A percentile compares a stretch with the other conserved stretches of the same genome.
Evolutionary conservation across 176 grass and related monocot species (phyloP).

Genomic region (Zea luxurians): DNA sequence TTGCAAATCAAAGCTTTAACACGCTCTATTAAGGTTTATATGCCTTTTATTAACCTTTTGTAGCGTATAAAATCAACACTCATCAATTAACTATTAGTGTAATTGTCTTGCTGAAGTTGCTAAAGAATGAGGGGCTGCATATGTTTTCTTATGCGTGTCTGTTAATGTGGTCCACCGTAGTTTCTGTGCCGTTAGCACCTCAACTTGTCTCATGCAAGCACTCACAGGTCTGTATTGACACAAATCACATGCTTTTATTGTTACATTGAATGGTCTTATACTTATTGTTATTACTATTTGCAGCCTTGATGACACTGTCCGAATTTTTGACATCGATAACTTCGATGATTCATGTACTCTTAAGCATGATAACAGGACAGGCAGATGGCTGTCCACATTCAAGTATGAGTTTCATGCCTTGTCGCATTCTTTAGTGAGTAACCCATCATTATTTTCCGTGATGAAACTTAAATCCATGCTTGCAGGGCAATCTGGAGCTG

Average conservation of each 20-base stretch:
- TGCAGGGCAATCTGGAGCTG: conserved; percentile 77
- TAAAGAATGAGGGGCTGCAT: background rate
- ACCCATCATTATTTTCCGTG: background rate
- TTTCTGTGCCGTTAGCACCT: background rate
- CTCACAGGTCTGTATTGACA: background rate
- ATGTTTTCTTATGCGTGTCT: background rate
- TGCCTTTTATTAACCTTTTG: background rate
- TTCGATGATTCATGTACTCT: conserved; percentile 36
- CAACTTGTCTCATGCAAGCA: background rate
- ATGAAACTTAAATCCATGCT: background rate
- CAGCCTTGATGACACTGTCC: conserved; percentile 58
- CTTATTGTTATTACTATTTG: conserved; percentile 15
- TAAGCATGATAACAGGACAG: conserved; percentile 51
- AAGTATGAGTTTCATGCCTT: conserved; percentile 42
- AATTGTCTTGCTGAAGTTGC: background rate
- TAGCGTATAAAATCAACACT: background rate
- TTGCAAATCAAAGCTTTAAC: background rate
- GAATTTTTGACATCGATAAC: conserved; percentile 43
- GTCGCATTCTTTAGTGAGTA: background rate
- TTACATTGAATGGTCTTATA: background rate
- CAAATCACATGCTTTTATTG: background rate
- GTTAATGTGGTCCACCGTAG: background rate
- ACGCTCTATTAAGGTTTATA: background rate
- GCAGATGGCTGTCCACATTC: conserved; percentile 62
- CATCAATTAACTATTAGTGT: background rate